Conservation (phyloP, 306 rosid genomes). For the Hippophae gyantsensis region DNA sequence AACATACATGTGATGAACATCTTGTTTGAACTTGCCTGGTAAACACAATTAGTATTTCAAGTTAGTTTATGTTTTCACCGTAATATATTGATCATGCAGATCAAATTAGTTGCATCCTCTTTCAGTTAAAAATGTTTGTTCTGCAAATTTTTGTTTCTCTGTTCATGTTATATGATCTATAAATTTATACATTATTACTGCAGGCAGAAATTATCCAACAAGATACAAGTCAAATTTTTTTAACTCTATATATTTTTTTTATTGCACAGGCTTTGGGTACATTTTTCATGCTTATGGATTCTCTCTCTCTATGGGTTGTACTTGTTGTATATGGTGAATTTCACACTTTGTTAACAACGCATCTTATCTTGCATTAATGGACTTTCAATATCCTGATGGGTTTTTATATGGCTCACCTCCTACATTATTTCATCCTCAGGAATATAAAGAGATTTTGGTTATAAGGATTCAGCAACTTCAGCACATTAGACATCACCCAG, state of each 20-base stretch:
- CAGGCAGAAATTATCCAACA: not conserved
- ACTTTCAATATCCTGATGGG: conserved; percentile 16
- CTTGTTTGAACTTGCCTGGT: too few relatives aligned
- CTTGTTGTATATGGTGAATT: conserved; percentile 64
- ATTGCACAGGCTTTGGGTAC: conserved; percentile 85
- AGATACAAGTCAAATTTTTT: not conserved
- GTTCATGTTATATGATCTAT: not conserved
- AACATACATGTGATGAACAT: too few relatives aligned
- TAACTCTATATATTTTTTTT: conserved; percentile 18
- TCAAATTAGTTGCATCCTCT: too few relatives aligned
- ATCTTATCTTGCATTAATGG: not conserved
- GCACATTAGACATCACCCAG: conserved; percentile 50
- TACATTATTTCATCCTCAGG: conserved; percentile 42
- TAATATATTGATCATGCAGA: too few relatives aligned
- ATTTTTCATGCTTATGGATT: conserved; percentile 68
- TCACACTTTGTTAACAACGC: conserved; percentile 3
- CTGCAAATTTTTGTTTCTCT: not conserved
- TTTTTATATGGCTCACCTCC: conserved; percentile 17
- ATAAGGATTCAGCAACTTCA: conserved; percentile 53
- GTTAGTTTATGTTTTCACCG: too few relatives aligned
- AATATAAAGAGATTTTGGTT: conserved; percentile 58
- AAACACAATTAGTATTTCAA: too few relatives aligned
- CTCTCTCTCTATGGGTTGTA: conserved; percentile 70
- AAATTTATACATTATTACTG: not conserved
- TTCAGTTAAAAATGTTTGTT: too few relatives aligned